phyloP scores from a whole-genome alignment of 1,284 basidiomycete genomes.

The Ganoderma lucidum region DNA sequence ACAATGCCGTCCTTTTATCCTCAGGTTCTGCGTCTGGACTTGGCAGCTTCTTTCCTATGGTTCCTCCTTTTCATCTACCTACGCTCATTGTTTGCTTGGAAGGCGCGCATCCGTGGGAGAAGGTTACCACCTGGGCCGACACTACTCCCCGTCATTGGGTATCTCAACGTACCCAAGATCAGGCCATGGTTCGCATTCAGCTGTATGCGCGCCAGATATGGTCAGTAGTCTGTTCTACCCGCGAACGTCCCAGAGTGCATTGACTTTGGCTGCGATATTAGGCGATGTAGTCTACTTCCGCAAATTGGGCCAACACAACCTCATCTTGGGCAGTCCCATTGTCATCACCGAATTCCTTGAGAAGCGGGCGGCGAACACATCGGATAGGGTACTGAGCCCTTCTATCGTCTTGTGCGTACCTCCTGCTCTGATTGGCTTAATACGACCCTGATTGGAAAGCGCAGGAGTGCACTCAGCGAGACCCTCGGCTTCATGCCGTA shows the following conservation, averaged over 20 bases:
- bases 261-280: background rate
- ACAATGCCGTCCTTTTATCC: background rate
- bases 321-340: constrained; percentile 21
- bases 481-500: constrained; percentile 31
- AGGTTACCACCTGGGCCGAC: background rate
- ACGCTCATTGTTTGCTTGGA: background rate
- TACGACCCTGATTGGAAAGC: background rate
- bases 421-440: background rate
- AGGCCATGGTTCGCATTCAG: constrained; percentile 1
- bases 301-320: background rate
- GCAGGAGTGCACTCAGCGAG: background rate
- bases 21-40: background rate
- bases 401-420: background rate
- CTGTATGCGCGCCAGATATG: background rate
- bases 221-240: background rate
- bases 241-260: background rate
- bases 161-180: background rate
- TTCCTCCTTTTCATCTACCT: background rate
- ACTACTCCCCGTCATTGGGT: background rate
- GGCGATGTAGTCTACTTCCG: constrained; percentile 7
- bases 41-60: background rate
- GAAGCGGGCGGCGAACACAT: constrained; percentile 23
- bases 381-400: constrained; percentile 22
- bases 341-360: constrained; percentile 25
- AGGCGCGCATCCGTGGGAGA: background rate